Evolutionary conservation across 2,329 filamentous ascomycete genomes (phyloP), one percentile per base, ranked within the genome.

Genomic region (Stachybotrys chartarum): DNA sequence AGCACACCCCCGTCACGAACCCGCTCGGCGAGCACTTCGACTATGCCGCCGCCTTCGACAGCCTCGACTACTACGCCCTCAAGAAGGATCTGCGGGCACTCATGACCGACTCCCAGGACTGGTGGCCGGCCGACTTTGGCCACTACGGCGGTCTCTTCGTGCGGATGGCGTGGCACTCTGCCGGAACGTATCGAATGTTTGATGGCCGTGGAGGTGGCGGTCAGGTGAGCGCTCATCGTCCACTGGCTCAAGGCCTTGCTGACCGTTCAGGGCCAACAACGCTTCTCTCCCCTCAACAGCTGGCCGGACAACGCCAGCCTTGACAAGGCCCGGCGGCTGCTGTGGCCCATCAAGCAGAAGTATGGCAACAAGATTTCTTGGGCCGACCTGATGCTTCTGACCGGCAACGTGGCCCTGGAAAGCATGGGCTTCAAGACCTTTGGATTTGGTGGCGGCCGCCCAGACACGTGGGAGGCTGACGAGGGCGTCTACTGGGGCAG

Each of bases 261-360:
- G 35, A 42, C 14, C 10, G 14, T 42, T 42, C 35, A 42, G 65
- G 88, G 86, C 56, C 88, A 91, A 73, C 88, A 91, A 74, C 84
- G 88, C 47, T 91, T 91, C 64, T 87, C 88, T 54, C 88, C 88
- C 7, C 83, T 91, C 68, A 91, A 91, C 80, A 70, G 84, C 76
- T 91, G 88, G 88, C 88, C 88, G 46, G 88, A 91, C 74, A 91
- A 91, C 62, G 85, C 84, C 66, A 85, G 78, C 63, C 80, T 91
- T 54, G 88, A 91, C 80, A 91, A 91, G 81, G 88, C 87, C 32
- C 87, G 88, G 55, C 87, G 88, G 59, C 81, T 91, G 55, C 76
- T 91, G 47, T 90, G 87, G 85, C 88, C 88, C 55, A 84, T 91
- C 75, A 91, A 91, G 82, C 87, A 90, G 63, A 91, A 91, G 79